These are phyloP conservation scores for Phytopythium aichiense DNA, from an alignment of 352 stramenopile genomes.

Conservation along the genomic window DNA sequence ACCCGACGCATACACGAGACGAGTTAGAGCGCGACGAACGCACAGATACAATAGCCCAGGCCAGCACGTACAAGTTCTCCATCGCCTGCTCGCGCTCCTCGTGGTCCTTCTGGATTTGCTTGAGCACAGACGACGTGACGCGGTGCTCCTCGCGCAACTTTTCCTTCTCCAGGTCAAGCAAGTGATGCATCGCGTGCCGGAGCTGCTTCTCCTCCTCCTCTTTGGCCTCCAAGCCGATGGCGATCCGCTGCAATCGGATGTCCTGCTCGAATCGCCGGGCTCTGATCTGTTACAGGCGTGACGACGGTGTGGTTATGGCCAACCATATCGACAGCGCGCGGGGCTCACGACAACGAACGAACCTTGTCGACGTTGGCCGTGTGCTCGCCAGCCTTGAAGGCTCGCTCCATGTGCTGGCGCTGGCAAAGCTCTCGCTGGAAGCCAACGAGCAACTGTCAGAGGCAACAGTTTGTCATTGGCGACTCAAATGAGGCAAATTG, in stretches of 20 bases:
- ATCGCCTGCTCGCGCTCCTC: slow-evolving; percentile 48
- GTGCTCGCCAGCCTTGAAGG: slow-evolving; percentile 60
- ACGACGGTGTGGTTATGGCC: no score
- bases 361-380: slow-evolving; percentile 59
- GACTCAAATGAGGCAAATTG: not conserved
- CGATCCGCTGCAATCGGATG: slow-evolving; percentile 59
- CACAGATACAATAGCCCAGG: not conserved
- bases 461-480: no score
- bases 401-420: slow-evolving; percentile 53
- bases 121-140: slow-evolving; percentile 36
- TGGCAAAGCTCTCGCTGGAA: slow-evolving; percentile 51
- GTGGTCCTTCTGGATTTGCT: slow-evolving; percentile 63
- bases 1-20: not conserved
- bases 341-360: not conserved
- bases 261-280: slow-evolving; percentile 62
- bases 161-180: slow-evolving; percentile 62
- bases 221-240: slow-evolving; percentile 54
- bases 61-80: slow-evolving; percentile 48
- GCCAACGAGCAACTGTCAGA: not conserved
- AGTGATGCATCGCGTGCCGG: slow-evolving; percentile 56
- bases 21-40: not conserved
- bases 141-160: slow-evolving; percentile 63
- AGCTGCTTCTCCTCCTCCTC: slow-evolving; percentile 66
- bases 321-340: not conserved
- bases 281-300: slow-evolving; percentile 32